Conservation (phyloP, 805 yeast species). For the Myxozyma monticola region DNA sequence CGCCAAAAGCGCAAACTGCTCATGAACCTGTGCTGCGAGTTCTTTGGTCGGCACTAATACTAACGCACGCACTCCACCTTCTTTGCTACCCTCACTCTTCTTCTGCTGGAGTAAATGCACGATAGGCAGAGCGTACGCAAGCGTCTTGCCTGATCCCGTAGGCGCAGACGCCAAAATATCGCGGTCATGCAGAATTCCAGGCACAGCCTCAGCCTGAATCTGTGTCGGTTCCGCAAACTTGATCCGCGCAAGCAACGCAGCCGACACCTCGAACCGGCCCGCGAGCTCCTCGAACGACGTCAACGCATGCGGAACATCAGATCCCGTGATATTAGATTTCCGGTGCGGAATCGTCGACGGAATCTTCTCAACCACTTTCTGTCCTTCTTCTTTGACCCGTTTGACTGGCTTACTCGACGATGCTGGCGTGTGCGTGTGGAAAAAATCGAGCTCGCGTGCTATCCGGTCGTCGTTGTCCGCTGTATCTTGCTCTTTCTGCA, state of each 20-base stretch:
- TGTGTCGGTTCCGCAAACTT: slow-evolving; percentile 87
- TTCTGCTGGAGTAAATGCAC: slow-evolving; percentile 53
- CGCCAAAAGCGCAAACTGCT: slow-evolving; percentile 61
- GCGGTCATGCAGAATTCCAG: slow-evolving; percentile 64
- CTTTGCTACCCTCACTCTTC: slow-evolving; percentile 35
- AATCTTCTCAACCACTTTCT: slow-evolving; percentile 34
- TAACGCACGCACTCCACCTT: slow-evolving; percentile 63
- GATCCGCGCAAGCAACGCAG: slow-evolving; percentile 54
- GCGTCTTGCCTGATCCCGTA: slow-evolving; percentile 96
- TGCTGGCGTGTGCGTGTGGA: slow-evolving; percentile 41
- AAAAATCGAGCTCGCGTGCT: slow-evolving; percentile 79
- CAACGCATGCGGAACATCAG: slow-evolving; percentile 86
- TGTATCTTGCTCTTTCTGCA: slow-evolving; percentile 43
- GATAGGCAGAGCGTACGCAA: slow-evolving; percentile 84
- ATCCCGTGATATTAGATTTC: slow-evolving; percentile 71
- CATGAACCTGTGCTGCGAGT: slow-evolving; percentile 80
- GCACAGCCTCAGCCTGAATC: slow-evolving; percentile 88
- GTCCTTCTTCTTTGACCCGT: slow-evolving; percentile 5
- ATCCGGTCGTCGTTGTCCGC: slow-evolving; percentile 46
- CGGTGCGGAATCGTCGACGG: slow-evolving; percentile 46
- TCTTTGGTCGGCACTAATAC: slow-evolving; percentile 94
- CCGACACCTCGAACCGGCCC: slow-evolving; percentile 64
- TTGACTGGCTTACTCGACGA: slow-evolving; percentile 47
- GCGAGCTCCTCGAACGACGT: slow-evolving; percentile 83
- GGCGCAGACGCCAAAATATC: slow-evolving; percentile 95